Base-by-base conservation (phyloP, 306 rosid species). In the Sechiopsis laciniata region DNA sequence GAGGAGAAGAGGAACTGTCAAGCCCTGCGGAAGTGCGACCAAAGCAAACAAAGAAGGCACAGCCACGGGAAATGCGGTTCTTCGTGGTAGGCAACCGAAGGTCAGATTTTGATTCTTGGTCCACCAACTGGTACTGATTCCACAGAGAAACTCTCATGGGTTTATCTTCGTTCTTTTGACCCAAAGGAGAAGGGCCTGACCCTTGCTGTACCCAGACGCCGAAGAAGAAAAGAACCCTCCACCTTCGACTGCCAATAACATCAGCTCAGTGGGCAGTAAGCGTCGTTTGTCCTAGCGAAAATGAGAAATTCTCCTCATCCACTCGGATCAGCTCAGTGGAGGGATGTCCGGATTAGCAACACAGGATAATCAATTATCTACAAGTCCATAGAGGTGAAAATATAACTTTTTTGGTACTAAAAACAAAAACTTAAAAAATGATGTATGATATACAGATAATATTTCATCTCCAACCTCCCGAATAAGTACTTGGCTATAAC, bases 191-290 rank as follows among this genome's bases (percentile, higher is more conserved):
- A 93, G 94, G 92, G 96, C 72, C 83, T 90, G 83, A 77, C 98
- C 98, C 77, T 93, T 93, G 81, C 97, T 93, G 85, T 90, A 93
- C 80, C 98, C 98, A 73, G 96, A 86, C 69, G 98, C 97, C 74
- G 98, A 93, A 86, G 98, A 83, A 76, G 98, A 93, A 90, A 93
- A 93, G 91, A 93, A 93, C 76, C 98, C 98, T 75, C 98, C 98
- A 77, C 98, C 98, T 85, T 93, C 97, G 85, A 90, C 98, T 83
- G 98, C 98, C 77, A 93, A 89, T 93, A 93, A 85, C 98, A 93
- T 93, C 90, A 88, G 98, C 80, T 90, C n/a, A n/a, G n/a, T n/a
- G n/a, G n/a, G n/a, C n/a, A n/a, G n/a, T n/a, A n/a, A n/a, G n/a
- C n/a, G n/a, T n/a, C n/a, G n/a, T n/a, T n/a, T n/a, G n/a, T n/a